Evolutionary conservation across 371 early-diverging fungal genomes (phyloP).

Genomic region (Batkoa obscura): DNA sequence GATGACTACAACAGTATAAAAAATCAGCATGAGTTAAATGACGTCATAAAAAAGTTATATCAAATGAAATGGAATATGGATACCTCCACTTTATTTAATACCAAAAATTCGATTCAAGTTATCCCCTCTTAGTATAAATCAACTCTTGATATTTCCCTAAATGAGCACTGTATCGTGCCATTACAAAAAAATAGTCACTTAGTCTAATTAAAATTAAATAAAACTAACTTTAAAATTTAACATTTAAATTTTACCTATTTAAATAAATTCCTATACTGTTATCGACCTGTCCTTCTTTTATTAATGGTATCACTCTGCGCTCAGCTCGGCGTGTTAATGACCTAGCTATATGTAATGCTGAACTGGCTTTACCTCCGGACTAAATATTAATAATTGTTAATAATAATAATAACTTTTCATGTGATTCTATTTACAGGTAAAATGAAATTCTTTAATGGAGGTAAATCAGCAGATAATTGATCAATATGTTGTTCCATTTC

Average conservation of each 20-base stretch:
- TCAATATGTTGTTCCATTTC: conserved; percentile 80
- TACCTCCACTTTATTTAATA: no score
- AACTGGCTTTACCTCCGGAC: conserved; percentile 45
- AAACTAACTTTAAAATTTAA: not conserved
- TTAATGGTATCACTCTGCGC: conserved; percentile 55
- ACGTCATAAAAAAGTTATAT: no score
- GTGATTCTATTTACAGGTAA: conserved; percentile 34
- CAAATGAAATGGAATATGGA: no score
- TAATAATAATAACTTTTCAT: not conserved
- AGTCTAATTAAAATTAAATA: conserved; percentile 24
- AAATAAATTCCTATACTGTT: conserved; percentile 40
- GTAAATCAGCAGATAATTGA: conserved; percentile 42
- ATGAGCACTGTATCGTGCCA: conserved; percentile 67
- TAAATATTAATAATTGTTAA: conserved; percentile 7
- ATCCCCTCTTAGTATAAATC: no score
- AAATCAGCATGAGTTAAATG: no score
- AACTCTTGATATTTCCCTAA: no score
- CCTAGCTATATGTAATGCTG: conserved; percentile 38
- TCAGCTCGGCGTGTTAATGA: conserved; percentile 75
- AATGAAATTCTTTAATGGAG: conserved; percentile 66
- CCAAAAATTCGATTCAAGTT: no score
- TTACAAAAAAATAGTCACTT: conserved; percentile 76
- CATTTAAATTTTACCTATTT: conserved; percentile 29
- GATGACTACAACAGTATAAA: no score
- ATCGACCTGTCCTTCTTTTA: conserved; percentile 35